A percentile compares a stretch with the other conserved stretches of the same genome.
Evolutionary conservation across 1,284 basidiomycete species (phyloP).

Genomic region (Irpex sp.): DNA sequence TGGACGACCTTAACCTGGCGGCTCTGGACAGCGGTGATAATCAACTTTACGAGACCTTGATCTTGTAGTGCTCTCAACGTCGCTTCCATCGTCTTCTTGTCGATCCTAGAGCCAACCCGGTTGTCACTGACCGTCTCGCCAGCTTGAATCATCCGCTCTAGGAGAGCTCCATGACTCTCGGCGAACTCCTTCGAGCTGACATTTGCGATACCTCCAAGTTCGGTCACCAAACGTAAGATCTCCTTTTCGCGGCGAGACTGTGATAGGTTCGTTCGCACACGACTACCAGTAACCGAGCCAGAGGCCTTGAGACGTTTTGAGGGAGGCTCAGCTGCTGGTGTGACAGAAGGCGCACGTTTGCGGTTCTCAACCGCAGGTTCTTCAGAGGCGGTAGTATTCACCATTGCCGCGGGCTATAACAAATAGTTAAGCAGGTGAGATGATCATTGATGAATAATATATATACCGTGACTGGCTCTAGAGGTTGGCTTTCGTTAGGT

Average conservation of each 20-base stretch:
- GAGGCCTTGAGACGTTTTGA: conserved; percentile 23
- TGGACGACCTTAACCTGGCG: conserved; percentile 59
- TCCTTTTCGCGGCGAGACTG: conserved; percentile 76
- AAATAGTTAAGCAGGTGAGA: too few relatives aligned
- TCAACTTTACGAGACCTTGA: conserved; percentile 59
- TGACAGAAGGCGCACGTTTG: conserved; percentile 13
- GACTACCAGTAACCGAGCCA: conserved; percentile 17
- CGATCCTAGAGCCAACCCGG: conserved; percentile 54
- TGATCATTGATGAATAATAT: too few relatives aligned
- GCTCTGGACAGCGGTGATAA: conserved; percentile 53
- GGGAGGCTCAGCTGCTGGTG: conserved; percentile 13
- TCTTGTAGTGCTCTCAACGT: conserved; percentile 60
- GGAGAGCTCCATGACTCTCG: conserved; percentile 56
- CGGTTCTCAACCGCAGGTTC: conserved; percentile 3
- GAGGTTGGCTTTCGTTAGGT: too few relatives aligned
- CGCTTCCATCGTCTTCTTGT: conserved; percentile 64
- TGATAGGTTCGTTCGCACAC: conserved; percentile 60
- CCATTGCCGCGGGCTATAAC: neutral
- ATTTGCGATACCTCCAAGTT: conserved; percentile 61
- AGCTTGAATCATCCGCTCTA: conserved; percentile 49
- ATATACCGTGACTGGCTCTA: too few relatives aligned
- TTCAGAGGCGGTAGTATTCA: neutral
- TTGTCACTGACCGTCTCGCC: conserved; percentile 67
- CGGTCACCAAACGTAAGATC: conserved; percentile 57
- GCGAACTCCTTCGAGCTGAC: conserved; percentile 64